Percentiles rank a stretch among this genome's conserved stretches.
Evolutionary conservation across 805 yeast species (phyloP).

Genomic region (Pichia exigua): DNA sequence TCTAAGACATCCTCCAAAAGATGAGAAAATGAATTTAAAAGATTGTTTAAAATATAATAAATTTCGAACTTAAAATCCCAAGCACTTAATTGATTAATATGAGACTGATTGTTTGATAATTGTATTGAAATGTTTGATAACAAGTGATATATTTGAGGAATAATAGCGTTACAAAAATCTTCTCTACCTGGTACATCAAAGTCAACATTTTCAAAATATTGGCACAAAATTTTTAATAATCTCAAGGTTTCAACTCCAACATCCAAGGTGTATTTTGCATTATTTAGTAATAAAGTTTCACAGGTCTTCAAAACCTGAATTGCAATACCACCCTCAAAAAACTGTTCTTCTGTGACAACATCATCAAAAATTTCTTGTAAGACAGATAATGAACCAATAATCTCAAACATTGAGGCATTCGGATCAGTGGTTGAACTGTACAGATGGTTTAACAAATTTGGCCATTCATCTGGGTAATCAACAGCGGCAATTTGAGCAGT

Average conservation of each 20-base stretch:
- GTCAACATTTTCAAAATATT: conserved; percentile 46
- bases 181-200: conserved; percentile 32
- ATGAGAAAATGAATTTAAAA: conserved; percentile 22
- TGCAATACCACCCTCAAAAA: conserved; percentile 71
- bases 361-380: conserved; percentile 79
- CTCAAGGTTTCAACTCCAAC: conserved; percentile 42
- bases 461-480: conserved; percentile 97
- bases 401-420: conserved; percentile 26
- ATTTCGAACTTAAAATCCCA: conserved; percentile 23
- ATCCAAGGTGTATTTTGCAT: conserved; percentile 20
- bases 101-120: neutral
- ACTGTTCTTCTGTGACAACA: conserved; percentile 76
- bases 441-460: conserved; percentile 47
- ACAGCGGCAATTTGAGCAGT: conserved; percentile 79
- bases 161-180: conserved; percentile 26
- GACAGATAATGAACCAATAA: conserved; percentile 51
- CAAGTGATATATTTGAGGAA: conserved; percentile 24
- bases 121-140: conserved; percentile 12
- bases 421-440: conserved; percentile 33
- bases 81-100: conserved; percentile 13
- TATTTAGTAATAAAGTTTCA: conserved; percentile 30
- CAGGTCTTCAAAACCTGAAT: conserved; percentile 44
- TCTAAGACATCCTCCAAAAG: conserved; percentile 9
- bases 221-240: conserved; percentile 45
- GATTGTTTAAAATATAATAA: conserved; percentile 21